Base-by-base conservation (phyloP, 78 protist species). In the Speleostelium caveatum region DNA sequence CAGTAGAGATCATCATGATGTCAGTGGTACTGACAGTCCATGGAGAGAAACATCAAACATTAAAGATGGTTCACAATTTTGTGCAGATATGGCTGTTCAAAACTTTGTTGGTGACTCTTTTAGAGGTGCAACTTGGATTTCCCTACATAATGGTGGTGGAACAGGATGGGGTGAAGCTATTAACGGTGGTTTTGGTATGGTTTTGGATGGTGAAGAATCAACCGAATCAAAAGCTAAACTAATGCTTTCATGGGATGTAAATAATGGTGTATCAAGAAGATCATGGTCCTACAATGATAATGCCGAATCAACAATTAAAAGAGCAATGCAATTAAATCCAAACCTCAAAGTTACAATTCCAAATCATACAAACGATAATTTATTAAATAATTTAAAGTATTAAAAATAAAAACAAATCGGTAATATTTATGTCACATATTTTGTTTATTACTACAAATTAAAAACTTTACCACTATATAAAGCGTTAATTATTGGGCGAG, bases 161-260 rank as follows among this genome's bases (percentile, higher is more conserved):
- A 90, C 95, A n/a, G 98, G 98, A 41, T 96, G 97, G 97, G 98
- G 98, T 59, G 93, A 94, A 76, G 96, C 92, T 53, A 95, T 97
- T 61, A 97, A 98, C 65, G 97, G 99, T 39, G 99, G 99, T 33
- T 98, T 98, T 69, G 98, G 98, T 33, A 76, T 97, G 39, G 97
- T 97, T 30, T 61, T 97, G 35, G 98, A 97, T 66, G 99, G 99
- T 39, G 24, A 96, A 22, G 73, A 24, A 0, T 96, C 73, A 19
- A 86, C 97, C 4, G 86, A 38, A 21, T 86, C 65, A 2, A 33
- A 87, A 19, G 95, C 95, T 6, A 53, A 33, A 24, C 19, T 45
- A 51, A 98, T 98, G 99, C 93, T 98, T 45, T 2, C 30, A 39
- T 98, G 97, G 97, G 99, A 98, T 51, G 99, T 98, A 39, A 87